A percentile compares a stretch with the other conserved stretches of the same genome.
Evolutionary conservation across 371 early-diverging fungal species (phyloP).

Genomic region (Apophysomyces ossiformis): DNA sequence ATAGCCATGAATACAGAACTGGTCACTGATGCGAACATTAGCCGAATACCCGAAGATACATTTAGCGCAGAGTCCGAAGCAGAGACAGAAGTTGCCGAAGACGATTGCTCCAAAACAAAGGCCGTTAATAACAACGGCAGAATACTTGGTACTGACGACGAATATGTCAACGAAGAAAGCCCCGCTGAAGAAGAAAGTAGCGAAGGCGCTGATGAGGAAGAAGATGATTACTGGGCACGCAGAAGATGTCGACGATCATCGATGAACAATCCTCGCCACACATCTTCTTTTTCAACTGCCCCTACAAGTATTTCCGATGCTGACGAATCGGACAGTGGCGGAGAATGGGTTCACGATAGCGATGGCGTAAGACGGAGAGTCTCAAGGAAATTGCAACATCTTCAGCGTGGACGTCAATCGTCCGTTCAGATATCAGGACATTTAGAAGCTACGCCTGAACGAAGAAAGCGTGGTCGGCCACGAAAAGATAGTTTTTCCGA

Average conservation of each 20-base stretch:
- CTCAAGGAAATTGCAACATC: background rate
- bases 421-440: background rate
- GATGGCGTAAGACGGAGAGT: conserved; percentile 4
- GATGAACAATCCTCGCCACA: conserved; percentile 8
- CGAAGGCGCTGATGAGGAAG: conserved; percentile 15
- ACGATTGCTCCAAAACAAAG: conserved; percentile 13
- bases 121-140: background rate
- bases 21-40: conserved; percentile 5
- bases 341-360: background rate
- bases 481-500: conserved; percentile 16
- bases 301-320: conserved; percentile 17
- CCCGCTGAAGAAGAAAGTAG: conserved; percentile 12
- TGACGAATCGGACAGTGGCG: conserved; percentile 17
- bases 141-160: conserved; percentile 1
- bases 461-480: conserved; percentile 19
- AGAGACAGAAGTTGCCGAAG: conserved; percentile 18
- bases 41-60: conserved; percentile 11
- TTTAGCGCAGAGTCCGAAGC: conserved; percentile 20
- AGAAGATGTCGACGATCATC: conserved; percentile 21
- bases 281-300: conserved; percentile 18
- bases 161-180: conserved; percentile 8
- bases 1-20: conserved; percentile 1
- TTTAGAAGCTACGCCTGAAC: background rate
- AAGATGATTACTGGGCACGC: conserved; percentile 20
- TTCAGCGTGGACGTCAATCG: background rate